Base-by-base conservation (phyloP, 2,329 filamentous ascomycete species). In the Xylariales sp. region DNA sequence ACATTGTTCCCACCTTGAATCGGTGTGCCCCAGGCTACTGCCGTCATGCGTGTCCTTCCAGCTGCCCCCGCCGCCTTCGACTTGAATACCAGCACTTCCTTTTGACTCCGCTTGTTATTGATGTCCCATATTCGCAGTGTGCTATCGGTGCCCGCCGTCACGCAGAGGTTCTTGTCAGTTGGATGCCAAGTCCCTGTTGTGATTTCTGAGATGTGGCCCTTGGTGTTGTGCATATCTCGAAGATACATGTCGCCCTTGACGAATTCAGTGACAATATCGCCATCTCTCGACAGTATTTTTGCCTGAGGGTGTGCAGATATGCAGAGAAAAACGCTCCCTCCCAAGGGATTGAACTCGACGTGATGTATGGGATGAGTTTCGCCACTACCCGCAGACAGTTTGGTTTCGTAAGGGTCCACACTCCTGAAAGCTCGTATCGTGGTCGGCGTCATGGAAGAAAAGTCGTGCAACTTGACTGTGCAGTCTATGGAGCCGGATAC, bases 191-290 rank as follows among this genome's bases (percentile, higher is more conserved):
- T 85, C 16, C 88, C 91, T 16, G 83, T 85, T 4, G 88, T 89
- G 28, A 96, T 78, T 62, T 96, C 93, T 4, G 90, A 90, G 37
- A 96, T 82, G 62, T 98, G 93, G 2, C 93, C 93, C 59, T 96
- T 97, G 5, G 93, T 98, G 59, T 97, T 90, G 63, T 96, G 80
- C 85, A 97, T 94, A 60, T 98, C 93, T 38, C 91, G 78, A 48
- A 98, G 67, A 54, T 98, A 98, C 90, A 97, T 97, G 59, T 98
- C 93, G 31, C 93, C 93, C 65, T 98, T 98, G 50, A 89, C 84
- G 48, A 95, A 97, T 55, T 96, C 89, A 1, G 84, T 83, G 33
- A 94, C 53, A 6, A 85, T 74, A 30, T 94, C 88, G 27, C 93
- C 93, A 65, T 98, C 91, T 53, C 93, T 81, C 51, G 80, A 87